phyloP scores from a whole-genome alignment of 495 filamentous ascomycete genomes.

The Daldinia concentrica region DNA sequence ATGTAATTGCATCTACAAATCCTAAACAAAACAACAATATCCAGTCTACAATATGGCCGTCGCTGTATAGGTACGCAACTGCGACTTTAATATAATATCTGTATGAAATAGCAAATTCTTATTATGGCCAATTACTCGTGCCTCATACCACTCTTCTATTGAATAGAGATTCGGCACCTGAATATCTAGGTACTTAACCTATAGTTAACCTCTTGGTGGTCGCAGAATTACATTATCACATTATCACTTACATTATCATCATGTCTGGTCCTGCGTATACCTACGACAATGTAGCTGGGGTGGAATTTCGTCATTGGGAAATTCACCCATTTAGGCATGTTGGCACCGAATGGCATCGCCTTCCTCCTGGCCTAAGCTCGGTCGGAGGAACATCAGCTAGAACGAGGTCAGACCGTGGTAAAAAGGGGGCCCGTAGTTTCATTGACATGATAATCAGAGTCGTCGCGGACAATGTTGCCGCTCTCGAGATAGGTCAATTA shows the following conservation, averaged over 20 bases:
- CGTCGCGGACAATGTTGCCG: conserved; percentile 32
- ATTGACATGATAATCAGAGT: conserved; percentile 36
- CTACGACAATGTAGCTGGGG: not conserved
- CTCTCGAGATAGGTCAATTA: conserved; percentile 11
- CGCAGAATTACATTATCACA: not conserved
- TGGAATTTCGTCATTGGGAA: not conserved
- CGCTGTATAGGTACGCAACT: not conserved
- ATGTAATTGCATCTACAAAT: not conserved
- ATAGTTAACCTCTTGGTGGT: not conserved
- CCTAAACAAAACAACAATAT: not conserved
- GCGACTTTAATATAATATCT: not conserved
- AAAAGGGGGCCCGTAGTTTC: conserved; percentile 38
- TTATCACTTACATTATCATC: not conserved
- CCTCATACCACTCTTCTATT: not conserved
- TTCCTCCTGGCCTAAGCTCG: no score
- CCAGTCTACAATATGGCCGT: not conserved
- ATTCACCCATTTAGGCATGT: not conserved
- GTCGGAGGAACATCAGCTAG: not conserved
- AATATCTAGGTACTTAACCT: no score
- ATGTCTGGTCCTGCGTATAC: not conserved
- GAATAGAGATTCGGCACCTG: not conserved
- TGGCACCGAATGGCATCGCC: conserved; percentile 9
- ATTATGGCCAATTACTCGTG: not conserved
- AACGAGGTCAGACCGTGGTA: not conserved
- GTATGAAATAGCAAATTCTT: not conserved